Evolutionary conservation across 176 grass and related monocot species (phyloP).

Genomic region (Aechmea fasciata): DNA sequence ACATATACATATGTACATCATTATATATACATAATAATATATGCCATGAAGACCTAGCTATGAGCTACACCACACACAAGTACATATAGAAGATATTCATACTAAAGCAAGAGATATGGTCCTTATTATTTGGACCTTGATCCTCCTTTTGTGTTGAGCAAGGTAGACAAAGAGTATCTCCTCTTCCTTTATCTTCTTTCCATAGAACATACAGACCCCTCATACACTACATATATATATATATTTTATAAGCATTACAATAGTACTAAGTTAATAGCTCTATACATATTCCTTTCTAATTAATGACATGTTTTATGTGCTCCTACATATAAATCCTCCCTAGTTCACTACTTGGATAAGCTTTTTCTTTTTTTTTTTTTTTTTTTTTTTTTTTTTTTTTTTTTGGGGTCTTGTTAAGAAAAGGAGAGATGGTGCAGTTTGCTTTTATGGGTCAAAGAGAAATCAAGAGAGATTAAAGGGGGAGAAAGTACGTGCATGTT

Average conservation of each 20-base stretch:
- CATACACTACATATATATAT: no score
- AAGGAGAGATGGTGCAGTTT: no score
- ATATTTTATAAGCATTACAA: not conserved
- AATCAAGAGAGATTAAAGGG: no score
- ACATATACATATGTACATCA: not conserved
- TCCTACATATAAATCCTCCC: no score
- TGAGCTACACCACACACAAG: not conserved
- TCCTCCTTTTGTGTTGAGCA: not conserved
- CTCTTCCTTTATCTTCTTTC: not conserved
- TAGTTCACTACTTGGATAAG: not conserved
- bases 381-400: not conserved
- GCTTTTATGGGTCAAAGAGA: no score
- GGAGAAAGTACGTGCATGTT: no score
- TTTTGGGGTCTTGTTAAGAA: not conserved
- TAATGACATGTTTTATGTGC: not conserved
- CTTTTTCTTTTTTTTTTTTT: not conserved
- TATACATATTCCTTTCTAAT: not conserved
- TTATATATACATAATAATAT: not conserved
- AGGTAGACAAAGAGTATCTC: conserved; percentile 13
- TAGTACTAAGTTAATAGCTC: not conserved
- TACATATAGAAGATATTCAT: not conserved
- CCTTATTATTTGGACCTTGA: not conserved
- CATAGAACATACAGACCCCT: no score
- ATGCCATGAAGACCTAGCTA: not conserved
- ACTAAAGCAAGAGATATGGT: not conserved